Evolutionary conservation across 805 yeast species (phyloP), one percentile per base, ranked within the genome.

Genomic region (Wickerhamomyces bovis): DNA sequence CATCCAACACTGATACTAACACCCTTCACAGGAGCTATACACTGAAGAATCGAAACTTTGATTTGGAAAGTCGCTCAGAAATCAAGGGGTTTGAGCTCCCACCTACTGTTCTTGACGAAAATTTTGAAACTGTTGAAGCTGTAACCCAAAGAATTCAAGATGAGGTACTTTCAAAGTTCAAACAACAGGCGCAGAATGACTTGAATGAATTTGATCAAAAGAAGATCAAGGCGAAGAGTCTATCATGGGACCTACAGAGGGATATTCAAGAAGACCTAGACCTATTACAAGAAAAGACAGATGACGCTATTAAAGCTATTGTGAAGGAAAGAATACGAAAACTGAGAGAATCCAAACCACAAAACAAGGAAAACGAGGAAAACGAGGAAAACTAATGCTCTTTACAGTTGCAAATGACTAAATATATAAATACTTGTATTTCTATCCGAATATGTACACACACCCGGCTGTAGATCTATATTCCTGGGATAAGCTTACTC

Each of bases 201-300:
- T 16, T 19, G n/a, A 41, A 35, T 6, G 42, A 41, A 15, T 10
- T 20, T 11, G 38, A 26, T 19, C 16, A n/a, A 16, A 45, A 44
- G 25, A 38, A 33, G 3, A 42, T 40, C 18, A 53, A 51, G 33
- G 52, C 53, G 9, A 41, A 38, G 36, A 52, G 55, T 42, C 60
- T 57, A 7, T 61, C 65, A 7, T 60, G 64, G 60, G 75, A 66
- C 58, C 54, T 70, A 59, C 68, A 61, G 50, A 54, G 65, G 16
- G 73, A 69, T 47, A 48, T 78, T 9, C 58, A 65, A 30, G 66
- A 63, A 0, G 67, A 69, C 35, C 43, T 75, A 42, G 66, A 67
- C 12, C 52, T 63, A 5, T 53, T 77, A n/a, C 63, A 69, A 2
- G 61, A 63, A 22, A 58, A 65, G 42, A 79, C 83, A 0, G 70